Conservation (phyloP, 2,329 filamentous ascomycete species). For the Cytospora chrysosperma region DNA sequence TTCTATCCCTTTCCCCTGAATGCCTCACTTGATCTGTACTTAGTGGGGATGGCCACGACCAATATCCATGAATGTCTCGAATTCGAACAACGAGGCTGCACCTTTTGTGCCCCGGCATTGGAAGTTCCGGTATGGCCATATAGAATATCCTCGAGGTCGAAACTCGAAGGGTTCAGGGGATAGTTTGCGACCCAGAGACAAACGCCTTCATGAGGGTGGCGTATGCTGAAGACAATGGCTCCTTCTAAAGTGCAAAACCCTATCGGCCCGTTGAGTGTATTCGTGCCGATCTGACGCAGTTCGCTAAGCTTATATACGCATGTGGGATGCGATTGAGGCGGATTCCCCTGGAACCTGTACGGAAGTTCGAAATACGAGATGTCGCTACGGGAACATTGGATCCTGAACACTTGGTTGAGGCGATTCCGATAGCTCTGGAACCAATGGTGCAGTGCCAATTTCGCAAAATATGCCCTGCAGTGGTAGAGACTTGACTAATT, state of each 20-base stretch:
- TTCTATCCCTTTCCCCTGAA: background rate
- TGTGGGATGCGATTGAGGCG: slow-evolving; percentile 35
- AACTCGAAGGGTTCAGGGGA: background rate
- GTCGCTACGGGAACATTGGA: slow-evolving; percentile 29
- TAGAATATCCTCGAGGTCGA: background rate
- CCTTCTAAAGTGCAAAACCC: slow-evolving; percentile 31
- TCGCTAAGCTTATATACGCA: slow-evolving; percentile 42
- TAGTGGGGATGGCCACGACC: background rate
- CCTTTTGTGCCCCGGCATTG: background rate
- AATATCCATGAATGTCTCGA: no score
- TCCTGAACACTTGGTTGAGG: slow-evolving; percentile 13
- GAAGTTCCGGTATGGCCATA: background rate
- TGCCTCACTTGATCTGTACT: background rate
- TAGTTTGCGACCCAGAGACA: background rate
- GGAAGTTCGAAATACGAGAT: slow-evolving; percentile 34
- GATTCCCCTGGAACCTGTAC: slow-evolving; percentile 29
- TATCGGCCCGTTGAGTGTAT: slow-evolving; percentile 10
- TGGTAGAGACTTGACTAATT: no score
- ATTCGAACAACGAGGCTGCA: background rate
- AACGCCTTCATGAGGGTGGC: slow-evolving; percentile 10
- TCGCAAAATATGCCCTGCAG: no score
- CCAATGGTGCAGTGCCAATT: no score
- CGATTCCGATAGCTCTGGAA: no score
- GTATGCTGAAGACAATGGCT: background rate
- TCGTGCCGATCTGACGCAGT: slow-evolving; percentile 35